These are phyloP conservation scores for Antitrichia curtipendula DNA, from an alignment of 225 moss, liverwort and hornwort species.

Conservation along the genomic window DNA sequence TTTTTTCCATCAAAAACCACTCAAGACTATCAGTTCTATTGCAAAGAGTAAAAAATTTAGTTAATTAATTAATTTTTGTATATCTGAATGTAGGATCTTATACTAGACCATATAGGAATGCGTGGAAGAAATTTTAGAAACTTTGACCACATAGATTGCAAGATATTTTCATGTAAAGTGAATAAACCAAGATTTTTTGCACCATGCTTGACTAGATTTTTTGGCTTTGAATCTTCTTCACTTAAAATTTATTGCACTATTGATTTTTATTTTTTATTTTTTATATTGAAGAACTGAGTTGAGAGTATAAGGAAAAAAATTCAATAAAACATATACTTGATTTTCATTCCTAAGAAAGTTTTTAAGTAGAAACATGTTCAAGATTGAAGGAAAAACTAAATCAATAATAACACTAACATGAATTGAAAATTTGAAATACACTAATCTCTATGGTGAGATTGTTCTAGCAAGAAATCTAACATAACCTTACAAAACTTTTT, in stretches of 20 bases:
- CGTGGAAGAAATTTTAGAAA: neutral
- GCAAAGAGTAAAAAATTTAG: too few relatives aligned
- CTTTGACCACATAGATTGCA: accelerated
- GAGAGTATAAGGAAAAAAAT: neutral
- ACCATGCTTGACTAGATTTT: neutral
- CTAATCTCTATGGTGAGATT: neutral
- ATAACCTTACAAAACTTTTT: neutral
- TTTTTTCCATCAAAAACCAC: neutral
- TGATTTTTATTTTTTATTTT: neutral
- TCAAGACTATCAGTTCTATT: neutral
- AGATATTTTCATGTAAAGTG: neutral
- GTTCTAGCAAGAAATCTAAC: neutral
- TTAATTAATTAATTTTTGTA: too few relatives aligned
- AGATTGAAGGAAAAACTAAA: neutral
- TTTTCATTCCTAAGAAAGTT: neutral
- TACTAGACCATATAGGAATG: neutral
- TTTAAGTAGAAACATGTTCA: too few relatives aligned
- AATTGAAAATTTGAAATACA: neutral
- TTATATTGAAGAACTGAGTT: neutral
- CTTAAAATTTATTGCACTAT: neutral
- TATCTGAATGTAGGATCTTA: neutral
- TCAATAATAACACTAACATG: accelerated
- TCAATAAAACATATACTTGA: neutral
- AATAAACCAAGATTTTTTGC: neutral
- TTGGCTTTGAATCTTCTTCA: neutral